Evolutionary conservation across 768 basidiomycete species (phyloP).

Genomic region (Termitomyces sp.): DNA sequence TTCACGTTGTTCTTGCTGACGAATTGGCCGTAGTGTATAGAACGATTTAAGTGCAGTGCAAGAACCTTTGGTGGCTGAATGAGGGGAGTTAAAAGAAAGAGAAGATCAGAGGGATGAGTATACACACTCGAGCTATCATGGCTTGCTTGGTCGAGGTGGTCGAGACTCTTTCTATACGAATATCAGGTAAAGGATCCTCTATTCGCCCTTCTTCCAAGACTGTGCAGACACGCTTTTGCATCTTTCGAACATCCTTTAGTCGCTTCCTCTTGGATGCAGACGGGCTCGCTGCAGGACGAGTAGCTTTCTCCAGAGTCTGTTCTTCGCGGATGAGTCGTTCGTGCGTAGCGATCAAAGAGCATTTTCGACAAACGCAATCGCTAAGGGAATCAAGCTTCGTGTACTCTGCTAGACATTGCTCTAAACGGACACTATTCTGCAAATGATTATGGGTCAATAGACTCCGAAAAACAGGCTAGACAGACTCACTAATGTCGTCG

Average conservation of each 20-base stretch:
- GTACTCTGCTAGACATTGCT: slow-evolving; percentile 85
- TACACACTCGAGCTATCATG: slow-evolving; percentile 82
- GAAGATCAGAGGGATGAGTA: not conserved
- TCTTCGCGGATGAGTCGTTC: slow-evolving; percentile 57
- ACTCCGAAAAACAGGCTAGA: slow-evolving; percentile 14
- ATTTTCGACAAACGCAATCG: slow-evolving; percentile 92
- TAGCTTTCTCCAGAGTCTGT: slow-evolving; percentile 44
- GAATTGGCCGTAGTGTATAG: slow-evolving; percentile 69
- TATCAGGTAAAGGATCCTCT: slow-evolving; percentile 78
- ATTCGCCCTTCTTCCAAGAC: slow-evolving; percentile 71
- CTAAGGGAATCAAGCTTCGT: slow-evolving; percentile 81
- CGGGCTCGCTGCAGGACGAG: slow-evolving; percentile 33
- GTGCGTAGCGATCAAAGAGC: slow-evolving; percentile 78
- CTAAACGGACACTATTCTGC: slow-evolving; percentile 62
- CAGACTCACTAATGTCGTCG: slow-evolving; percentile 53
- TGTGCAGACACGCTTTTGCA: slow-evolving; percentile 53
- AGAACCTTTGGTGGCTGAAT: slow-evolving; percentile 81
- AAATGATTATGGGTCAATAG: not conserved
- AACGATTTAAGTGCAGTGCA: slow-evolving; percentile 87
- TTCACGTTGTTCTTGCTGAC: slow-evolving; percentile 81
- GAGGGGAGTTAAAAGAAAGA: not conserved
- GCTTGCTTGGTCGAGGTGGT: slow-evolving; percentile 83
- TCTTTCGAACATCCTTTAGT: slow-evolving; percentile 61
- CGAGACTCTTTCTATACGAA: slow-evolving; percentile 72
- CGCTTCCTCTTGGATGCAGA: slow-evolving; percentile 73